Evolutionary conservation across 768 basidiomycete species (phyloP), one percentile per base, ranked within the genome.

Genomic region (Termitomyces eurrhizus): DNA sequence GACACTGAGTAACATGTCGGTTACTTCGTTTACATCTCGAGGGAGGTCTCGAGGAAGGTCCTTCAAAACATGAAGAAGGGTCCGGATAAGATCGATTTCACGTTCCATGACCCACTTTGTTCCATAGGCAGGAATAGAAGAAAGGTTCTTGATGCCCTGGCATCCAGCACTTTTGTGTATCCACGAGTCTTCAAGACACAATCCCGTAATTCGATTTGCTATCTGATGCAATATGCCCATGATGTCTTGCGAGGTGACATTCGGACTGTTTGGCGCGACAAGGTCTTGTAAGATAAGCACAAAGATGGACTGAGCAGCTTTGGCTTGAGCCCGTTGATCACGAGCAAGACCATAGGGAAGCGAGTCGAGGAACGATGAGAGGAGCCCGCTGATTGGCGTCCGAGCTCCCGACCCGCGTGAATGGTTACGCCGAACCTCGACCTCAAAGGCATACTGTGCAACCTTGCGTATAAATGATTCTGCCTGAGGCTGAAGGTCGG

Each of bases 111-210:
- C 81, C 91, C 95, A 94, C 64, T 82, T 84, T 52, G 82, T 77
- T 18, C 89, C 90, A 44, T 97, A 72, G 13, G 86, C 83, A 1
- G 89, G 83, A 18, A 88, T 85, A 56, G 78, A 74, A 0, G 89
- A 84, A 75, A 99, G 83, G 56, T 95, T 85, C 61, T 83, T 84
- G 69, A 98, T 89, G 3, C 94, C 96, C 51, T 76, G 79, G 66
- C 92, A 94, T 13, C 94, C 97, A 9, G 95, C 96, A 67, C 87
- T 88, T 73, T 98, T 97, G 57, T 86, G 81, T 3, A 81, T 81
- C 95, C 95, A 97, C 0, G 91, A 82, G 67, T 95, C 94, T 59
- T 97, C 95, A 58, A 95, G 83, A 69, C 95, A 97, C 29, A 97
- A 78, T 2, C 90, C 86, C 48, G 84, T 87, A 74, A 98, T 92